phyloP scores from a whole-genome alignment of 805 yeast species.

The Myxozyma vanderwaltii region DNA sequence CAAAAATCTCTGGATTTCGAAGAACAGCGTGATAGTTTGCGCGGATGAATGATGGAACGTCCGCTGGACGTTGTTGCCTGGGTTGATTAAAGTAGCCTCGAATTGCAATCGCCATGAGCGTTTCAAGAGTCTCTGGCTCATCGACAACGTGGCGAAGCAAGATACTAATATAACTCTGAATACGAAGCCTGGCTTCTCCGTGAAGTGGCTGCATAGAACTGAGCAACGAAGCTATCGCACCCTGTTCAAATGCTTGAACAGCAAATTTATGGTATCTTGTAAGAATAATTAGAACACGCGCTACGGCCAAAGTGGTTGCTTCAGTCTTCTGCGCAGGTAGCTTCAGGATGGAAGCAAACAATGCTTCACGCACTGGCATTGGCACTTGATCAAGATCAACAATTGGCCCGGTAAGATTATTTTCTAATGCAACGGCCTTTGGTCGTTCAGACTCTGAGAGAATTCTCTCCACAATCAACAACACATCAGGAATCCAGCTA shows the following conservation, averaged over 20 bases:
- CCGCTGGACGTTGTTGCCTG: constrained; percentile 33
- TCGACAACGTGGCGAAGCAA: constrained; percentile 74
- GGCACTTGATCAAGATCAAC: constrained; percentile 33
- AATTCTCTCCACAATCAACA: constrained; percentile 58
- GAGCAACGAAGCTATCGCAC: constrained; percentile 53
- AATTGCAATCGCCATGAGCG: constrained; percentile 56
- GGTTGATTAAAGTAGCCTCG: constrained; percentile 44
- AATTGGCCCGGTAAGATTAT: constrained; percentile 17
- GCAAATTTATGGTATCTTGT: constrained; percentile 51
- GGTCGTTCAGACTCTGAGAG: constrained; percentile 55
- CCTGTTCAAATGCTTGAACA: constrained; percentile 49
- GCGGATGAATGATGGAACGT: constrained; percentile 44
- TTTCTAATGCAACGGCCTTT: constrained; percentile 42
- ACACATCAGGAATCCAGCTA: constrained; percentile 60
- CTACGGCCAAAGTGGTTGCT: constrained; percentile 54
- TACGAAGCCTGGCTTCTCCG: constrained; percentile 42
- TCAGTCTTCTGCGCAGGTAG: constrained; percentile 48
- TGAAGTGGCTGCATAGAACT: constrained; percentile 46
- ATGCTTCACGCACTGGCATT: constrained; percentile 30
- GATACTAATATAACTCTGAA: constrained; percentile 55
- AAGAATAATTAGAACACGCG: constrained; percentile 58
- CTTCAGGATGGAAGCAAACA: constrained; percentile 51
- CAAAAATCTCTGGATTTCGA: constrained; percentile 54
- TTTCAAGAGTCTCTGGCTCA: constrained; percentile 50
- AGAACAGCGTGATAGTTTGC: constrained; percentile 37